Conservation (phyloP, 352 stramenopile species). For the Phytophthora sp. region DNA sequence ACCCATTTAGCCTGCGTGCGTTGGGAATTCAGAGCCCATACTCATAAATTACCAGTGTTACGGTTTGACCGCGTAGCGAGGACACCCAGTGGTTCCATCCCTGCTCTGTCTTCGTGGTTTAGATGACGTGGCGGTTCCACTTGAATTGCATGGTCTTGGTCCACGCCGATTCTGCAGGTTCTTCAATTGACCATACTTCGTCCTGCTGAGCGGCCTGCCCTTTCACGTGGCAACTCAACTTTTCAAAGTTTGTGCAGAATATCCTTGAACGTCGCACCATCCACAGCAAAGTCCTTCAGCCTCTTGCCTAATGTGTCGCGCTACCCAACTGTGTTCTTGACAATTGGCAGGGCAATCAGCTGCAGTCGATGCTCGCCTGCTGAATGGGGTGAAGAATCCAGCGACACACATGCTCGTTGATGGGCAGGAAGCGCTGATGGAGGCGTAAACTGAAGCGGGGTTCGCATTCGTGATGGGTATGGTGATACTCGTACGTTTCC, state of each 20-base stretch:
- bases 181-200: constrained; percentile 4
- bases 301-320: background rate
- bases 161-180: background rate
- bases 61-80: background rate
- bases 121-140: constrained; percentile 8
- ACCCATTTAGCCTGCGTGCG: constrained; percentile 2
- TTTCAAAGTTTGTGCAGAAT: constrained; percentile 16
- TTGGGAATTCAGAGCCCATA: constrained; percentile 15
- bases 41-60: constrained; percentile 17
- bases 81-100: constrained; percentile 6
- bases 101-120: constrained; percentile 4
- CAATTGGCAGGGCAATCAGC: constrained; percentile 1
- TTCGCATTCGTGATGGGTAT: background rate
- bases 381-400: background rate
- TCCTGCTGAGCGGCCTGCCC: constrained; percentile 1
- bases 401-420: background rate
- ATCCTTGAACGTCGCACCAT: constrained; percentile 3
- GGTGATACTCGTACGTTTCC: background rate
- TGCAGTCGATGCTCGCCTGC: background rate
- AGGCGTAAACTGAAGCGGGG: background rate
- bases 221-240: constrained; percentile 6
- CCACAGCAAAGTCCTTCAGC: constrained; percentile 12
- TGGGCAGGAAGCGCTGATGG: background rate
- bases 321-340: constrained; percentile 6
- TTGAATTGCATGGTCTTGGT: constrained; percentile 11